phyloP scores from a whole-genome alignment of 495 filamentous ascomycete species.

The Coniosporium apollinis region DNA sequence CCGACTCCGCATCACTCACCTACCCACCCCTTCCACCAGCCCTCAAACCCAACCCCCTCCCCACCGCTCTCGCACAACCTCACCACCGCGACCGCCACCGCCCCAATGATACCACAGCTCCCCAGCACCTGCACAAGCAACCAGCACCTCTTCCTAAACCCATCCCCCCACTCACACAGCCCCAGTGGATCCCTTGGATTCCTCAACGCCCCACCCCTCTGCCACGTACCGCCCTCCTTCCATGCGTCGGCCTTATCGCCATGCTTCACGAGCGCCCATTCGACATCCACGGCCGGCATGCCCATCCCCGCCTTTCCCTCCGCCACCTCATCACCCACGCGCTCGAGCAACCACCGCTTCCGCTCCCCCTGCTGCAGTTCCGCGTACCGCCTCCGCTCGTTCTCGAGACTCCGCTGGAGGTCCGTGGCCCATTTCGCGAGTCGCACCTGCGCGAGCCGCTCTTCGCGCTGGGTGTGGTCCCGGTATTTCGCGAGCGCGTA shows the following conservation, averaged over 20 bases:
- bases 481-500: slow-evolving; percentile 56
- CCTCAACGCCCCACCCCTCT: slow-evolving; percentile 17
- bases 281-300: slow-evolving; percentile 22
- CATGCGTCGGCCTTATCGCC: slow-evolving; percentile 7
- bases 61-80: no score
- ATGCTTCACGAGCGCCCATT: no score
- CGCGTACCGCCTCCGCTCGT: slow-evolving; percentile 66
- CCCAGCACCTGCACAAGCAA: slow-evolving; percentile 64
- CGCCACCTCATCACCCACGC: slow-evolving; percentile 44
- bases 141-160: slow-evolving; percentile 48
- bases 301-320: slow-evolving; percentile 31
- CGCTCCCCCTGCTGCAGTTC: slow-evolving; percentile 53
- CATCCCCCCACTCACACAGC: slow-evolving; percentile 51
- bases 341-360: slow-evolving; percentile 55
- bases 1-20: no score
- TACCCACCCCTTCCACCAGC: no score
- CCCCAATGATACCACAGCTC: slow-evolving; percentile 55
- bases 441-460: slow-evolving; percentile 59
- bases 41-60: no score
- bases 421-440: slow-evolving; percentile 84
- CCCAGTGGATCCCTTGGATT: slow-evolving; percentile 59
- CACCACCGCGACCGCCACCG: slow-evolving; percentile 37
- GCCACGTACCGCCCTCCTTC: slow-evolving; percentile 11
- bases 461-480: slow-evolving; percentile 54
- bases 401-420: slow-evolving; percentile 64